These are phyloP conservation scores for Simmondsia chinensis DNA, from an alignment of 148 eudicot species.

Conservation along the genomic window DNA sequence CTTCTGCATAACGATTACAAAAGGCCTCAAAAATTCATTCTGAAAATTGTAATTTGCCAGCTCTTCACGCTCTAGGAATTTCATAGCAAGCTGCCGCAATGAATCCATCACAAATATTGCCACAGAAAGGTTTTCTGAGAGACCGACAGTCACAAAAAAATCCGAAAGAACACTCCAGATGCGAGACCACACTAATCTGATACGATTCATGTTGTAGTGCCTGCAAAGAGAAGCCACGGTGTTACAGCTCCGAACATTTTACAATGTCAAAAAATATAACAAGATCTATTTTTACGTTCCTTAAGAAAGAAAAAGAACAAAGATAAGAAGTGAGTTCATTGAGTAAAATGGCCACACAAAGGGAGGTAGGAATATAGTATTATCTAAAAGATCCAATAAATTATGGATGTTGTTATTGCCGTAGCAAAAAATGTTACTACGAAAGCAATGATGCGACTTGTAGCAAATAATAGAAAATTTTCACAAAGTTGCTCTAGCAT, in stretches of 20 bases:
- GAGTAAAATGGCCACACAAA: too few species aligned
- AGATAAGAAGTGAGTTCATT: too few species aligned
- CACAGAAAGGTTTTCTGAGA: constrained; percentile 94
- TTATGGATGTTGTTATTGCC: too few species aligned
- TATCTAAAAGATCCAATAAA: too few species aligned
- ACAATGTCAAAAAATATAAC: too few species aligned
- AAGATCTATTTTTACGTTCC: too few species aligned
- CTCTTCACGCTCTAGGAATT: constrained; percentile 97
- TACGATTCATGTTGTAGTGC: constrained; percentile 98
- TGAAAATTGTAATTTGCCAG: constrained; percentile 97
- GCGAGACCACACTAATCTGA: constrained; percentile 97
- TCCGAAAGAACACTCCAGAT: constrained; percentile 99
- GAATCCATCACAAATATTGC: constrained; percentile 99
- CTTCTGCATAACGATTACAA: constrained; percentile 91
- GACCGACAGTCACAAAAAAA: constrained; percentile 94
- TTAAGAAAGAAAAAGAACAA: too few species aligned
- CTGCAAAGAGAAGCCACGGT: constrained; percentile 46
- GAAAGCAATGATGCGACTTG: too few species aligned
- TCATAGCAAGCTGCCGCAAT: constrained; percentile 95
- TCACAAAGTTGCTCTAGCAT: too few species aligned
- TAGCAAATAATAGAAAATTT: too few species aligned
- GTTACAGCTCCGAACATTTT: not conserved
- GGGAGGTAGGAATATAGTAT: too few species aligned
- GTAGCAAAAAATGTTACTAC: too few species aligned
- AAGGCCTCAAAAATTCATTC: constrained; percentile 95